Conservation (phyloP, 257 asterid species). For the Lavandula angustifolia region DNA sequence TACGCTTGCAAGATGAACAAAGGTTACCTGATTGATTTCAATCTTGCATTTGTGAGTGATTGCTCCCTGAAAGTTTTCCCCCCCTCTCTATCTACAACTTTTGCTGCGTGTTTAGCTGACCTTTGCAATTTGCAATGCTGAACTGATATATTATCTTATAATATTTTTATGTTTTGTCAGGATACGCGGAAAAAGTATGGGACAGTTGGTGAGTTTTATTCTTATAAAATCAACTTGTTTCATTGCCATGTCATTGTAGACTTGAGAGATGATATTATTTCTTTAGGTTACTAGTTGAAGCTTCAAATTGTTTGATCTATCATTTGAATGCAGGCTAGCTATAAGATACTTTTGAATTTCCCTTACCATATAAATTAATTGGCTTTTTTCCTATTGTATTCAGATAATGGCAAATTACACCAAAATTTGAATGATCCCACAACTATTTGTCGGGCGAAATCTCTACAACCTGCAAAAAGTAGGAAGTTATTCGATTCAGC, state of each 20-base stretch:
- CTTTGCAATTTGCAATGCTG: conserved; percentile 1
- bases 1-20: conserved; percentile 72
- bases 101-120: conserved; percentile 5
- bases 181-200: conserved; percentile 65
- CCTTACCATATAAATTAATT: conserved; percentile 16
- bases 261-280: conserved; percentile 19
- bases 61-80: conserved; percentile 22
- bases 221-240: conserved; percentile 17
- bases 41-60: conserved; percentile 86
- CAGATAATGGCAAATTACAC: conserved; percentile 54
- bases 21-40: conserved; percentile 93
- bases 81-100: neutral
- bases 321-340: conserved; percentile 14
- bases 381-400: conserved; percentile 21
- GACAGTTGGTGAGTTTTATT: conserved; percentile 53
- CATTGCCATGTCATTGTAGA: conserved; percentile 18
- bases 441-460: conserved; percentile 37
- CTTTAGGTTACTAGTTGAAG: conserved; percentile 7
- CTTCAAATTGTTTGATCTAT: conserved; percentile 14
- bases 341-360: conserved; percentile 4
- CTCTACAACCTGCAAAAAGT: conserved; percentile 46
- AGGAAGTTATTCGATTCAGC: conserved; percentile 40
- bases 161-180: conserved; percentile 39
- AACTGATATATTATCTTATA: conserved; percentile 20
- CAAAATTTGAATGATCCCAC: conserved; percentile 37